These are phyloP conservation scores for Candida boleticola DNA, from an alignment of 805 yeast species.

Conservation along the genomic window DNA sequence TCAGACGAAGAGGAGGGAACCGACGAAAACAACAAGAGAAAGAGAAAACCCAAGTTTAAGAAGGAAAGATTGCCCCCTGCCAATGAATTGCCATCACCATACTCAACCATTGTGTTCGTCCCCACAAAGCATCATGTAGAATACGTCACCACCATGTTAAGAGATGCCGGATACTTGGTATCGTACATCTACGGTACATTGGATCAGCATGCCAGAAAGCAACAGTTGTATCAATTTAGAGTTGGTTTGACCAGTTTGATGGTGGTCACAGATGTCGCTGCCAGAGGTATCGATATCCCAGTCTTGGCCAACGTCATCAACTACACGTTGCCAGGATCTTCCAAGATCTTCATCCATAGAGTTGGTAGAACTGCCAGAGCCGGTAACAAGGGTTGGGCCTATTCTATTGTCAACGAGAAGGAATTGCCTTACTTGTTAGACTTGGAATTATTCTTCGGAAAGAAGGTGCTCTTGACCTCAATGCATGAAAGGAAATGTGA, in stretches of 20 bases:
- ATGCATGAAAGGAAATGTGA: conserved; percentile 65
- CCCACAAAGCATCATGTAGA: conserved; percentile 99
- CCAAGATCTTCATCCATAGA: conserved; percentile 93
- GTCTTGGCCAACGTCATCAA: conserved; percentile 92
- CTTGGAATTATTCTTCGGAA: conserved; percentile 84
- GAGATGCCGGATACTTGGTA: conserved; percentile 77
- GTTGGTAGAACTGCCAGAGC: conserved; percentile 99
- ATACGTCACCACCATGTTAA: conserved; percentile 69
- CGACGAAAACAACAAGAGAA: conserved; percentile 32
- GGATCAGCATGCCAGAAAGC: conserved; percentile 92
- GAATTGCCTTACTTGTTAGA: conserved; percentile 91
- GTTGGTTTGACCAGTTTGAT: conserved; percentile 79
- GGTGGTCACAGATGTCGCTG: conserved; percentile 98
- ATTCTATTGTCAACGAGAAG: conserved; percentile 76
- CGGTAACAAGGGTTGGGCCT: conserved; percentile 97
- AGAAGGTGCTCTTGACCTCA: conserved; percentile 67
- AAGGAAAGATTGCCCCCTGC: conserved; percentile 72
- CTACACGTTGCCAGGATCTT: conserved; percentile 84
- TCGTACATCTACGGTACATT: conserved; percentile 92
- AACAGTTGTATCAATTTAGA: conserved; percentile 82
- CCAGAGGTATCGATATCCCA: conserved; percentile 98
- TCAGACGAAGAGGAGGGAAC: conserved; percentile 54
- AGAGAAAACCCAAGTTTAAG: conserved; percentile 40
- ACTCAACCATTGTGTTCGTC: conserved; percentile 88
- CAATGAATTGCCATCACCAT: conserved; percentile 76